phyloP scores from a whole-genome alignment of 2,329 filamentous ascomycete species.

The Pseudogymnoascus sp. region DNA sequence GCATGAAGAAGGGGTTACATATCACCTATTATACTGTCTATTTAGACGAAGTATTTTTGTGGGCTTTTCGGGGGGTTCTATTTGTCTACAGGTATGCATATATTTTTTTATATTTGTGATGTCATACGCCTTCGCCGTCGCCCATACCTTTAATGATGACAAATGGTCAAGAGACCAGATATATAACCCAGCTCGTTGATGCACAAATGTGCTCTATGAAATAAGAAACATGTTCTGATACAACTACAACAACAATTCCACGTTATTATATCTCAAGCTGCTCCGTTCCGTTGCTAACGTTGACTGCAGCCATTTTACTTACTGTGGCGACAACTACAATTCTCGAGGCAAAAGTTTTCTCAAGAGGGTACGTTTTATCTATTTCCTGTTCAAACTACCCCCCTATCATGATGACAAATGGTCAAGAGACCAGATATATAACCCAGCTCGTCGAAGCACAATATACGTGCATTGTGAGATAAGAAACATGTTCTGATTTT shows the following conservation, averaged over 20 bases:
- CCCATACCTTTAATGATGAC: conserved; percentile 11
- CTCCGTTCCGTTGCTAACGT: not conserved
- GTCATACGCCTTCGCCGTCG: not conserved
- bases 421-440: conserved; percentile 11
- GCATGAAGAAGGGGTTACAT: conserved; percentile 12
- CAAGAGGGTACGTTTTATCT: not conserved
- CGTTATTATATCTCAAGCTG: not conserved
- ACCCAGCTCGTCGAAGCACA: conserved; percentile 11
- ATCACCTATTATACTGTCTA: not conserved
- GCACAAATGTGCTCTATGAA: not conserved
- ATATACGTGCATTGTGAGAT: conserved; percentile 9
- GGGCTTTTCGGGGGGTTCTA: not conserved
- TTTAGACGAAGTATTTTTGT: not conserved
- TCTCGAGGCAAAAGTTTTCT: not conserved
- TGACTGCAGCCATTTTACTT: not conserved
- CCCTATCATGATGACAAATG: conserved; percentile 10
- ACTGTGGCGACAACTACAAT: not conserved
- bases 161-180: conserved; percentile 12
- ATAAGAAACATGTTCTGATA: conserved; percentile 12
- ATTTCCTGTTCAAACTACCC: not conserved
- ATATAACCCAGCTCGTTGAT: conserved; percentile 12
- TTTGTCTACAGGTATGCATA: conserved; percentile 6
- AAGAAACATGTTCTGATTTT: conserved; percentile 9
- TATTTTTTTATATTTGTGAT: not conserved
- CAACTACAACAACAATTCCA: not conserved